Base-by-base conservation (phyloP, 495 filamentous ascomycete species). In the Daldinia decipiens region DNA sequence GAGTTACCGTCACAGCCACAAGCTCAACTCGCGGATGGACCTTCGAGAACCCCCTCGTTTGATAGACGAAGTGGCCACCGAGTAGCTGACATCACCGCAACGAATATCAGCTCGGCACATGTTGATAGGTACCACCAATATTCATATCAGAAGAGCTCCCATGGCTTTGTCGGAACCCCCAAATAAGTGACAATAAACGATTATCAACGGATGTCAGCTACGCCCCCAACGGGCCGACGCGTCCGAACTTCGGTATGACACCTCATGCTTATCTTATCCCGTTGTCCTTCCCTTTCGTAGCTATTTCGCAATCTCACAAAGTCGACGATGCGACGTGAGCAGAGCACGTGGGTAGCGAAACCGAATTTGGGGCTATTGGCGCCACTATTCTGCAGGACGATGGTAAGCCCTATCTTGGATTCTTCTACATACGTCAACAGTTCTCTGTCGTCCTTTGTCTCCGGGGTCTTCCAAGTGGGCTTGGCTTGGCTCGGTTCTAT, bases 271-370 rank as follows among this genome's bases (percentile, higher is more conserved):
- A 73, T 73, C 70, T 68, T 69, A 62, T 62, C 43, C 65, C 65
- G 65, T 72, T 72, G 57, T 43, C 57, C 56, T 65, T 36, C 13
- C 34, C 34, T 36, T 36, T 65, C 43, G 57, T 66, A 52, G 56
- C 52, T 53, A 68, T 69, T 62, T 69, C 93, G 86, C 31, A 95
- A 87, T 65, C 87, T 90, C 26, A 90, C 83, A 6, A 96, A 80
- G 65, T 91, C 89, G 29, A 83, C 73, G n/a, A 93, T 87, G 17
- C 93, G 91, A 68, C 87, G 83, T 54, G 83, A 83, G n/a, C 91
- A 89, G 19, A 94, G 77, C 62, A 80, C 76, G 71, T 84, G 81
- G 66, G 65, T 62, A 38, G 32, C 52, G 62, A 68, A 73, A 69
- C 70, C 70, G 70, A 73, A 32, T 62, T 73, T 73, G 70, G 65